Conservation (phyloP, 805 yeast genomes). For the Candida mattraensis region DNA sequence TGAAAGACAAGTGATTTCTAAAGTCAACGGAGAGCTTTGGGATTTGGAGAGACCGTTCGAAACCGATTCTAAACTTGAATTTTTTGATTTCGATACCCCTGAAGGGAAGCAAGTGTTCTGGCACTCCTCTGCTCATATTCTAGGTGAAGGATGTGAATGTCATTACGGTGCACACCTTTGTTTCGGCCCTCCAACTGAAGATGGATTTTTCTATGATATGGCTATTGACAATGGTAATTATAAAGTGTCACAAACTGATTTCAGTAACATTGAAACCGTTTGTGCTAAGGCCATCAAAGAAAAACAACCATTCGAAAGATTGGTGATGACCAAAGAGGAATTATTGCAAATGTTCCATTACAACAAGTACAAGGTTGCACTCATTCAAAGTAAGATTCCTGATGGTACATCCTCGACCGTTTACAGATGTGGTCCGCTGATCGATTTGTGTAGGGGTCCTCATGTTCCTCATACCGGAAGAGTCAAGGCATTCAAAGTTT, state of each 20-base stretch:
- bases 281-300: conserved; percentile 90
- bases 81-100: conserved; percentile 87
- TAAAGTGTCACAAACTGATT: conserved; percentile 79
- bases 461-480: conserved; percentile 97
- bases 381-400: conserved; percentile 85
- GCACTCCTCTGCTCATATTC: conserved; percentile 98
- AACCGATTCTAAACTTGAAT: conserved; percentile 63
- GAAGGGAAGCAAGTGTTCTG: conserved; percentile 96
- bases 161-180: conserved; percentile 92
- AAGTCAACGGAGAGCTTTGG: conserved; percentile 90
- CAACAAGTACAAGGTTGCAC: conserved; percentile 91
- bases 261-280: conserved; percentile 77
- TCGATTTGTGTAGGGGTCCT: conserved; percentile 96
- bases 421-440: conserved; percentile 95
- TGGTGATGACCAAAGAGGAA: conserved; percentile 89
- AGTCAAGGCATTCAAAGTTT: conserved; percentile 88
- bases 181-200: conserved; percentile 96
- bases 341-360: conserved; percentile 89
- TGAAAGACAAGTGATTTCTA: conserved; percentile 88
- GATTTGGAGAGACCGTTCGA: conserved; percentile 95
- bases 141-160: conserved; percentile 98
- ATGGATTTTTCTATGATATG: conserved; percentile 97
- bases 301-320: conserved; percentile 92
- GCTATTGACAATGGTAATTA: conserved; percentile 74
- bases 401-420: conserved; percentile 96